Evolutionary conservation across 257 asterid genomes (phyloP).

Genomic region (Fraxinus pennsylvanica): DNA sequence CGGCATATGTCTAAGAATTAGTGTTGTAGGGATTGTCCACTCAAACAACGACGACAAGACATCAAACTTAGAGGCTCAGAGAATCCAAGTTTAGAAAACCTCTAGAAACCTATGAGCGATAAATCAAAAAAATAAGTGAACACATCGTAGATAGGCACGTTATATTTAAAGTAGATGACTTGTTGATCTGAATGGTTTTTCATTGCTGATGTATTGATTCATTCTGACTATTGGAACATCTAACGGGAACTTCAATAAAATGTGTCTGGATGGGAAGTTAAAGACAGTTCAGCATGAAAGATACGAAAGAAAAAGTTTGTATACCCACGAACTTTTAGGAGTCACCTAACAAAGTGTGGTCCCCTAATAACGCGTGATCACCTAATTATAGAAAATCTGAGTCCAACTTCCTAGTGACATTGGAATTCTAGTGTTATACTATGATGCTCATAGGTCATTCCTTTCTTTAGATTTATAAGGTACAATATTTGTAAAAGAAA

Average conservation of each 20-base stretch:
- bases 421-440: background rate
- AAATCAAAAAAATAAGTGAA: background rate
- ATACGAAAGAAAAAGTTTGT: background rate
- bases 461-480: background rate
- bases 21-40: background rate
- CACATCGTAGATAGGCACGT: background rate
- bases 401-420: background rate
- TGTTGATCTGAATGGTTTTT: too few species aligned
- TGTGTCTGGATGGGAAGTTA: background rate
- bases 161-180: too few species aligned
- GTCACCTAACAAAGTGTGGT: background rate
- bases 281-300: background rate
- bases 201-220: too few species aligned
- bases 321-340: background rate
- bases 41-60: background rate
- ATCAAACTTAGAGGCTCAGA: background rate
- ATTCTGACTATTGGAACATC: background rate
- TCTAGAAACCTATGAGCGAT: background rate
- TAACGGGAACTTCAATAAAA: background rate
- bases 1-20: background rate
- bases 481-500: background rate
- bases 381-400: background rate
- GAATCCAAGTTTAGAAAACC: background rate
- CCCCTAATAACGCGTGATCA: background rate
- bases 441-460: background rate